Base-by-base conservation (phyloP, 768 basidiomycete genomes). In the Cyathus striatus region DNA sequence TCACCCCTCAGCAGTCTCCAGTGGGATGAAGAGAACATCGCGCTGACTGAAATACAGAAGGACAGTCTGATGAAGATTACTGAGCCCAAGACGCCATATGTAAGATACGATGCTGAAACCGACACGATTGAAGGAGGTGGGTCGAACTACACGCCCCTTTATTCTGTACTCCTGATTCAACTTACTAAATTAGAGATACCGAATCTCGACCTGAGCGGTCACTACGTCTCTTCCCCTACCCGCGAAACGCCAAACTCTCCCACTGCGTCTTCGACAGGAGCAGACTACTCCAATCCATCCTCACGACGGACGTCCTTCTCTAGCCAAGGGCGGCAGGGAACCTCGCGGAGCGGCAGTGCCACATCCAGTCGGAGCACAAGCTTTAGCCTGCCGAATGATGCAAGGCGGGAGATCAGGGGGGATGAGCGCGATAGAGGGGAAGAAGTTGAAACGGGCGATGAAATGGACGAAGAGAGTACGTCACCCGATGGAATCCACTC, bases 11-110 rank as follows among this genome's bases (percentile, higher is more conserved):
- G 76, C 51, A 93, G 83, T 53, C 58, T 96, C 55, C 88, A 90
- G 57, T 97, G 93, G 93, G 94, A 97, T 57, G 93, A 97, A 56
- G 89, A 81, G 60, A 97, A 96, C 58, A 73, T 97, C 25, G 89
- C 90, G 20, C 63, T 89, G 55, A 96, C 93, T 1, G 93, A 97
- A 64, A 83, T 91, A 51, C 81, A 87, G 73, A 95, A 95, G 64
- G 92, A 95, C 56, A 93, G 90, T 49, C 69, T 92, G 58, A 97
- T 96, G 93, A 97, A 96, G 79, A 97, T 97, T 57, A 92, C 90
- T 2, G 93, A 97, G 57, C 93, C 93, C 41, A 97, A 97, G 76
- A 97, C 93, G 7, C 93, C 93, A 2, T 97, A 88, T 63, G 93
- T 97, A 42, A 74, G 90, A 51, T 94, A 92, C 63, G 87, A 92